These are phyloP conservation scores for Nakazawaea sp. DNA, from an alignment of 805 yeast species.

Conservation along the genomic window DNA sequence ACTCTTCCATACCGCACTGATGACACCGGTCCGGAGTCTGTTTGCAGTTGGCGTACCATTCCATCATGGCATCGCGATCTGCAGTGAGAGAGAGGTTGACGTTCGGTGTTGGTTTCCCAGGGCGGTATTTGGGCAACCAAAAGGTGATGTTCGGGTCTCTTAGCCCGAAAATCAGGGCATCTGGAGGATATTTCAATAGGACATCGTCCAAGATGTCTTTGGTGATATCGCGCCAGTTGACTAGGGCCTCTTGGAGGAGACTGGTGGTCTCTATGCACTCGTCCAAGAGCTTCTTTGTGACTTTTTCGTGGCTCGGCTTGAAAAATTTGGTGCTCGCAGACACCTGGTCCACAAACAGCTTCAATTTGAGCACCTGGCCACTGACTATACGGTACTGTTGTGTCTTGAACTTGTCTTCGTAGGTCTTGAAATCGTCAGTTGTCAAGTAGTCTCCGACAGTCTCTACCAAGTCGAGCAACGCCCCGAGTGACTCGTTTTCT, in stretches of 20 bases:
- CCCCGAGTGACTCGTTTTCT: not conserved
- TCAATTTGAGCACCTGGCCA: not conserved
- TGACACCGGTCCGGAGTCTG: not conserved
- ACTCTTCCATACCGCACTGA: constrained; percentile 43
- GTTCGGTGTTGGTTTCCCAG: too few species aligned
- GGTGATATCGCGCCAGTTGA: not conserved
- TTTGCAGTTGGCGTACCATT: not conserved
- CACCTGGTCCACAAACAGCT: not conserved
- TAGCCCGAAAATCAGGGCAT: not conserved
- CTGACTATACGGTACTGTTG: not conserved
- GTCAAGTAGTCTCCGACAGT: not conserved
- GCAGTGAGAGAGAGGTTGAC: not conserved
- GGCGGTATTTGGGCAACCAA: not conserved
- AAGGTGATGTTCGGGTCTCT: not conserved
- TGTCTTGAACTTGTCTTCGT: not conserved
- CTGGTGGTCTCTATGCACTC: not conserved
- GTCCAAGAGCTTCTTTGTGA: not conserved
- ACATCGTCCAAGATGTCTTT: not conserved
- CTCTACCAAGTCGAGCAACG: not conserved
- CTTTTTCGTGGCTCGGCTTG: not conserved
- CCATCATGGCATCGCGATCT: not conserved
- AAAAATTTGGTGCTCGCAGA: not conserved
- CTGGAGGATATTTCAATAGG: not conserved
- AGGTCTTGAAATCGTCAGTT: not conserved
- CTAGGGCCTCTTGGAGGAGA: not conserved